Conservation (phyloP, 345 rosid genomes). For the Rhizophora mangle region DNA sequence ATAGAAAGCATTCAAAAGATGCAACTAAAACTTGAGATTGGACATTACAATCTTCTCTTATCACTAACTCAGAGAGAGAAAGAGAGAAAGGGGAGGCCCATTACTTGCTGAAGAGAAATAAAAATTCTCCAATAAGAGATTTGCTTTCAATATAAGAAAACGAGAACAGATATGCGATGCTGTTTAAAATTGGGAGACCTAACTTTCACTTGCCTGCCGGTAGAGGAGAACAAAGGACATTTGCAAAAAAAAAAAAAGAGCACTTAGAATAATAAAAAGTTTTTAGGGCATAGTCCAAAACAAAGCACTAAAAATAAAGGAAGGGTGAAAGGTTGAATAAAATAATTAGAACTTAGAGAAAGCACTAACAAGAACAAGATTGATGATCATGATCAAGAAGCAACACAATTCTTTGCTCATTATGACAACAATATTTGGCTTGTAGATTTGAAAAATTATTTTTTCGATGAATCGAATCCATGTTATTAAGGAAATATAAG, state of each 20-base stretch:
- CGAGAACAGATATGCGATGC: constrained; percentile 23
- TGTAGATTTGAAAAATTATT: no score
- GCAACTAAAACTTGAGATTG: constrained; percentile 20
- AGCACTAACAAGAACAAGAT: no score
- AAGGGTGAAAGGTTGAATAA: background rate
- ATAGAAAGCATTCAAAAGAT: background rate
- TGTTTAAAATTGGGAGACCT: constrained; percentile 26
- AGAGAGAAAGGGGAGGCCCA: background rate
- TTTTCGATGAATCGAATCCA: no score
- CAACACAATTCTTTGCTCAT: no score
- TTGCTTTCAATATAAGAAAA: constrained; percentile 32
- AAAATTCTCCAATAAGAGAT: constrained; percentile 25
- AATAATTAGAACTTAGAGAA: no score
- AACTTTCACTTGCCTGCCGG: constrained; percentile 25
- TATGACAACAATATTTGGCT: no score
- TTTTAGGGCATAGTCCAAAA: background rate
- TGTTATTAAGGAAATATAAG: no score
- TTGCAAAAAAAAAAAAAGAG: constrained; percentile 3
- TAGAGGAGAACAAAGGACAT: constrained; percentile 5
- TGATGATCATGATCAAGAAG: no score
- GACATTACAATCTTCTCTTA: constrained; percentile 1
- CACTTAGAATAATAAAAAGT: background rate
- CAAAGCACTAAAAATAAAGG: background rate
- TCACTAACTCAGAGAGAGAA: background rate
- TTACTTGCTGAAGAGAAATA: constrained; percentile 9